Base-by-base conservation (phyloP, 164 flowering plant genomes). In the Aristolochia californica region DNA sequence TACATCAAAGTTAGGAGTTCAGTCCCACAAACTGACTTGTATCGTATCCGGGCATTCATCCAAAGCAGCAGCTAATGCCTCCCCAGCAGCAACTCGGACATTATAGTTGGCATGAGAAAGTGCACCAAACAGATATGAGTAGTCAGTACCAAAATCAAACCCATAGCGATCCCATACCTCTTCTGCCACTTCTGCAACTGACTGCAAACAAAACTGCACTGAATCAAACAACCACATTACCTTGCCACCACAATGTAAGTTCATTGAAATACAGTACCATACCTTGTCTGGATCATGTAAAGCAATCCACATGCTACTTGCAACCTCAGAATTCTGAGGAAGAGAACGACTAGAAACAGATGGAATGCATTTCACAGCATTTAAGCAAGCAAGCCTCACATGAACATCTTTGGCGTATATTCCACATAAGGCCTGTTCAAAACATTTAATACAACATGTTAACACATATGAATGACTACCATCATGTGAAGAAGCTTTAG, bases 241-340 rank as follows among this genome's bases (percentile, higher is more conserved):
- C 40, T 34, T 34, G 57, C 21, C 26, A 27, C 23, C 5, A 27
- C 17, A 50, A 8, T 9, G 15, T 13, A 23, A 23, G 28, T 13
- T 22, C 27, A 22, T 23, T 50, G 7, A 9, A 34, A 34, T 17
- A 17, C 4, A 38, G 26, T 5, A 24, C 21, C 68, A 51, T 43
- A 90, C 99, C 97, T 94, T 94, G 48, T 90, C 96, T 13, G 83
- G 78, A 72, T 94, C 99, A 75, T 94, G 97, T 53, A 88, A 71
- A 48, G 99, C 95, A 70, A 94, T 83, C 99, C 99, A 94, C 65
- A 94, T 79, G 76, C 85, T 74, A 57, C 96, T 88, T 34, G 91
- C 97, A 70, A 90, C 77, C 51, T 84, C 88, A 57, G 78, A 80
- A 79, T 77, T 77, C 68, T 81, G 72, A 49, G 88, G 83, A 70